Evolutionary conservation across 305 asterid genomes (phyloP).

Genomic region (Fraxinus platypoda): DNA sequence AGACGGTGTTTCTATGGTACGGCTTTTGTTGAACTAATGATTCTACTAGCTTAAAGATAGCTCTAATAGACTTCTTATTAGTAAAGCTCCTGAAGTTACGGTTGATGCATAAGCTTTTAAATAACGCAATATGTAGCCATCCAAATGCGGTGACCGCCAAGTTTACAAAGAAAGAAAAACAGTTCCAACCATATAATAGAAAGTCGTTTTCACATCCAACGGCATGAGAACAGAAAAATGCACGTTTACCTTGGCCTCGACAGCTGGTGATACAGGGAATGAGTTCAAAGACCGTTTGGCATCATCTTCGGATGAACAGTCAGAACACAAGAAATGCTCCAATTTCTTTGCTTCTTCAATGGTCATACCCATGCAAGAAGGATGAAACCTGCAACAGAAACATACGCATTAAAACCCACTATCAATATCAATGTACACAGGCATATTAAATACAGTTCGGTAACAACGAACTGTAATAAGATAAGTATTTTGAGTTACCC

Average conservation of each 20-base stretch:
- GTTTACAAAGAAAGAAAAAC: neutral
- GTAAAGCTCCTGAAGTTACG: neutral
- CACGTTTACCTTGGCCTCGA: slow-evolving; percentile 43
- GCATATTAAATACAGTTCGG: neutral
- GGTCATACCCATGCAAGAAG: slow-evolving; percentile 82
- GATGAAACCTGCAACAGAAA: slow-evolving; percentile 70
- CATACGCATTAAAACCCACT: slow-evolving; percentile 16
- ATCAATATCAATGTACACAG: neutral
- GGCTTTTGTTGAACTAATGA: neutral
- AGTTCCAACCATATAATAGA: neutral
- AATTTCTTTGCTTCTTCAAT: slow-evolving; percentile 80
- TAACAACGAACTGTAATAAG: neutral
- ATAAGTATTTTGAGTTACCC: neutral
- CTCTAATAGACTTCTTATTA: neutral
- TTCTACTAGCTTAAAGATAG: neutral
- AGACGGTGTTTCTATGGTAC: neutral
- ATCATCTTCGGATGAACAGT: slow-evolving; percentile 78
- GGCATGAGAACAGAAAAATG: slow-evolving; percentile 13
- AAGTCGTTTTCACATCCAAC: neutral
- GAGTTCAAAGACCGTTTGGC: slow-evolving; percentile 62
- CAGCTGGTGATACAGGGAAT: slow-evolving; percentile 53
- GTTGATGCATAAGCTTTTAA: neutral
- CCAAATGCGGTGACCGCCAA: neutral
- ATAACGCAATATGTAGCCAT: neutral
- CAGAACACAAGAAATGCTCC: slow-evolving; percentile 74